Evolutionary conservation across 257 asterid species (phyloP).

Genomic region (Nemophila menziesii): DNA sequence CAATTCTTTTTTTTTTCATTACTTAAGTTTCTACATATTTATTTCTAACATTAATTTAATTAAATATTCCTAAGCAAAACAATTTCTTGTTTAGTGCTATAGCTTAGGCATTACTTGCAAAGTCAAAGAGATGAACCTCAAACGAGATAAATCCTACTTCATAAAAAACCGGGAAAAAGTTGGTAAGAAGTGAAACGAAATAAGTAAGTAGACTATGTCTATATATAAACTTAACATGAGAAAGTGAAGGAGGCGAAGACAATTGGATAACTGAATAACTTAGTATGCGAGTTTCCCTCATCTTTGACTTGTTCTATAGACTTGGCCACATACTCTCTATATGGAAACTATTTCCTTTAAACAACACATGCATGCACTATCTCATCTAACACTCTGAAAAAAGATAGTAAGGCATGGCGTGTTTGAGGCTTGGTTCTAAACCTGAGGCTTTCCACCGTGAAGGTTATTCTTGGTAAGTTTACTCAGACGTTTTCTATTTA

Average conservation of each 20-base stretch:
- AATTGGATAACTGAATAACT: slow-evolving; percentile 19
- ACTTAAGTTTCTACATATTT: too few relatives aligned
- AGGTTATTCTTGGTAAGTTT: slow-evolving; percentile 56
- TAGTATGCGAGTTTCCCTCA: slow-evolving; percentile 7
- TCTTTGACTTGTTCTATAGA: slow-evolving; percentile 24
- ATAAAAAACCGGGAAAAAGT: too few relatives aligned
- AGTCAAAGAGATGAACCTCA: too few relatives aligned
- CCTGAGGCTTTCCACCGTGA: slow-evolving; percentile 69
- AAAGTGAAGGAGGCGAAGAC: slow-evolving; percentile 20
- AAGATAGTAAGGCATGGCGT: slow-evolving; percentile 33
- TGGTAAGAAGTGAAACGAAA: too few relatives aligned
- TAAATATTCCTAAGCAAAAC: too few relatives aligned
- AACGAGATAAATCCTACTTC: too few relatives aligned
- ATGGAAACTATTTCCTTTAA: background rate
- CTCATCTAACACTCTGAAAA: slow-evolving; percentile 4
- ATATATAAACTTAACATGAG: slow-evolving; percentile 4
- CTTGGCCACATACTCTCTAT: slow-evolving; percentile 23
- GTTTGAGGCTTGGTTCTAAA: slow-evolving; percentile 71
- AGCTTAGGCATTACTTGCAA: too few relatives aligned
- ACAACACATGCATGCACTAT: background rate
- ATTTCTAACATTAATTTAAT: too few relatives aligned
- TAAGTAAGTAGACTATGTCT: too few relatives aligned
- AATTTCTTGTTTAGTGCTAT: too few relatives aligned
- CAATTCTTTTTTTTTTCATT: too few relatives aligned
- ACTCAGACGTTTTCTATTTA: too few relatives aligned